Base-by-base conservation (phyloP, 805 yeast genomes). In the Lipomyces japonicus region DNA sequence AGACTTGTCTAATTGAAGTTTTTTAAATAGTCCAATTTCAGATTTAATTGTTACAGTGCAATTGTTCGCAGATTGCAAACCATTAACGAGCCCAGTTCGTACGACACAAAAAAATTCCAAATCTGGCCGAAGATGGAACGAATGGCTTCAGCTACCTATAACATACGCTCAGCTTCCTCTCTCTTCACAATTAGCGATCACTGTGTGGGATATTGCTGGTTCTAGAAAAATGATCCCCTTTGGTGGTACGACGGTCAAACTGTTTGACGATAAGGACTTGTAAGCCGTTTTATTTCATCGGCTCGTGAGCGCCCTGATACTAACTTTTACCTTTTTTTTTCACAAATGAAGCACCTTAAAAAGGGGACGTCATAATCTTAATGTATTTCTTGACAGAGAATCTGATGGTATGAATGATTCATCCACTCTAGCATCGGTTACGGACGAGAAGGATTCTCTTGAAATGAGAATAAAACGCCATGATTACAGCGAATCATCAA, bases 141-240 rank as follows among this genome's bases (percentile, higher is more conserved):
- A 80, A 52, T 83, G 88, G 84, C 66, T 87, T 19, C 75, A 77
- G 40, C 65, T 93, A 41, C 91, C 97, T 0, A 75, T 90, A 2
- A 73, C 75, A 46, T 79, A 85, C 57, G 76, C 77, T 46, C 93
- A 88, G 61, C 65, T 91, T n/a, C 82, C 86, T 2, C 63, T 80
- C 32, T 76, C 78, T 36, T 68, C 93, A 3, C 75, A 73, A 54
- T 64, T 90, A 16, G 75, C 76, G 46, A 71, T 93, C 22, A 73
- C 77, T 1, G 58, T 89, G 1, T 85, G 82, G 78, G 95, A 86
- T 55, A 82, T 79, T 51, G 76, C 77, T 26, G 79, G 81, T 6
- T 77, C 81, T 0, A 41, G 57, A 7, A 70, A 75, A 4, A 69
- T 66, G 22, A 57, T 74, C 1, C 68, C 77, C 0, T 82, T 86